Evolutionary conservation across 345 rosid genomes (phyloP), one percentile per base, ranked within the genome.

Genomic region (Gossypium stocksii): DNA sequence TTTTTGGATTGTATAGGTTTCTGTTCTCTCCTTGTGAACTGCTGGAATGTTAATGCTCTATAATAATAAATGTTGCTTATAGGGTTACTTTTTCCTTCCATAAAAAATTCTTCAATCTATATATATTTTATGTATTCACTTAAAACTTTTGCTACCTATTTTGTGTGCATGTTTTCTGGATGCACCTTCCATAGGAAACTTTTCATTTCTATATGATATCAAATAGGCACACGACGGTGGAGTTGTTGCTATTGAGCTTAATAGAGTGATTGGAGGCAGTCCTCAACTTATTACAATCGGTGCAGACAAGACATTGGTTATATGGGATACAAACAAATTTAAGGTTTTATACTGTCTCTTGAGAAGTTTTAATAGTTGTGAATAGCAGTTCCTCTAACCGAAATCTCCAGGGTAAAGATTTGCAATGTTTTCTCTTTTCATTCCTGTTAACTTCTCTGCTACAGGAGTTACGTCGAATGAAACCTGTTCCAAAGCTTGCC

Each of bases 141-240:
- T 13, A 5, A 44, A 66, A 57, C n/a, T 20, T 66, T 66, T 66
- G 0, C 29, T 23, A 44, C 70, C 52, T 66, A 66, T 66, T 20
- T 44, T 44, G 17, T 20, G 3, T 66, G 70, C 70, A 44, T 66
- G 7, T 66, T 66, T 66, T 64, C 68, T 66, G 45, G 69, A 45
- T 58, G 57, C 13, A 46, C 22, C 6, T 58, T 46, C n/a, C 34
- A 16, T 14, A 17, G 23, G 45, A 49, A 60, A 74, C 68, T 56
- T 57, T 76, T 57, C 54, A 62, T 80, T 54, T 27, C 63, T 72
- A 65, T 72, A 65, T 72, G 29, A 57, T 61, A 66, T 54, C 80
- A 75, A 74, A 74, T 68, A 95, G 99, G 99, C 98, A 71, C 99
- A 95, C 83, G 99, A 95, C 88, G 99, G 99, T 69, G 98, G 99